These are phyloP conservation scores for Hygrocybe punicea DNA, from an alignment of 768 basidiomycete species.

Conservation along the genomic window DNA sequence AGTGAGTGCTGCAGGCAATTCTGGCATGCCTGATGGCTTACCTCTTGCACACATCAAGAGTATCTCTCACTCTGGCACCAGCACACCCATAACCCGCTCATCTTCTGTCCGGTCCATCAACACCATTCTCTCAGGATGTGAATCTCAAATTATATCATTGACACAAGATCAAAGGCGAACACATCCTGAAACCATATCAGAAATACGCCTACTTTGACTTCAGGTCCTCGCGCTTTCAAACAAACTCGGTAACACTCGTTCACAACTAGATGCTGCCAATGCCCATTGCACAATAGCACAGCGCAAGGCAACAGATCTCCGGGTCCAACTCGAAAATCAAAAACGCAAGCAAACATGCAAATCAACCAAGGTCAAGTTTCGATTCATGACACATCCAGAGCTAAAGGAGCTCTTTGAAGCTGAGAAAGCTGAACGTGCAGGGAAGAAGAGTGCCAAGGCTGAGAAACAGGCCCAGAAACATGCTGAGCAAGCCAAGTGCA, in stretches of 20 bases:
- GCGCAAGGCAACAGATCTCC: conserved; percentile 1
- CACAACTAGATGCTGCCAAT: background rate
- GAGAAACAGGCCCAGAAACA: conserved; percentile 11
- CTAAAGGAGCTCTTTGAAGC: conserved; percentile 5
- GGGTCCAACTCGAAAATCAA: background rate
- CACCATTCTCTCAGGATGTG: too few species aligned
- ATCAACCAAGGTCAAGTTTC: conserved; percentile 1
- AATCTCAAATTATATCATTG: too few species aligned
- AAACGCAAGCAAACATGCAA: background rate
- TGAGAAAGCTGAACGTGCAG: background rate
- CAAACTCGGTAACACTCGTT: background rate
- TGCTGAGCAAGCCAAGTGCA: conserved; percentile 12
- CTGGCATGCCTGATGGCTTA: too few species aligned
- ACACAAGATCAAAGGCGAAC: too few species aligned
- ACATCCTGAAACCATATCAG: too few species aligned
- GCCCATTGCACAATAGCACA: background rate
- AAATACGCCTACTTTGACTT: background rate
- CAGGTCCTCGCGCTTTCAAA: background rate
- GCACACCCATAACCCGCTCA: too few species aligned
- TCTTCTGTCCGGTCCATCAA: too few species aligned
- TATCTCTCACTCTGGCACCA: too few species aligned
- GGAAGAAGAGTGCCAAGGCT: background rate
- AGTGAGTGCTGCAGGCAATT: too few species aligned
- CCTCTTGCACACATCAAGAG: too few species aligned
- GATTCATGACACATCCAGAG: conserved; percentile 3